Base-by-base conservation (phyloP, 1,284 basidiomycete genomes). In the Megacollybia platyphylla region DNA sequence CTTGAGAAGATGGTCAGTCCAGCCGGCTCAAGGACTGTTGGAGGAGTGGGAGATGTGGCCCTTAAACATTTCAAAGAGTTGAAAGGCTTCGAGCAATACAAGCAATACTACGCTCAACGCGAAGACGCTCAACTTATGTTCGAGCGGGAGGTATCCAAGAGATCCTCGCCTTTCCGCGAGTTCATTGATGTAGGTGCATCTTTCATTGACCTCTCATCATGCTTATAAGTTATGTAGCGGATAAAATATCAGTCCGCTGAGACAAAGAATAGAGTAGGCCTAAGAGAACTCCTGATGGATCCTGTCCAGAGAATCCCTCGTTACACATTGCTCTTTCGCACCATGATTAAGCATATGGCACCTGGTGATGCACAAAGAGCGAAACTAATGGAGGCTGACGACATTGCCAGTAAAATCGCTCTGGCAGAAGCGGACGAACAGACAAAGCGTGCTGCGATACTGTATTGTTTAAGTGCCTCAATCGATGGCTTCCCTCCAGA, bases 251-350 rank as follows among this genome's bases (percentile, higher is more conserved):
- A 87, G 48, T 79, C 80, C 2, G 73, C 81, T 9, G 91, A 91
- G 45, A 67, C 79, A 30, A 78, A 73, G 49, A 94, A 92, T 56
- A 80, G 86, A 46, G 76, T 93, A 39, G 92, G 94, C 9, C 70
- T 99, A 34, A 78, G 90, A 15, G 94, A 98, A 60, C 76, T 99
- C 35, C 70, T 99, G 35, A 97, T 97, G 79, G 96, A 98, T 56
- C 96, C 96, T n/a, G 89, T 97, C n/a, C 96, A 99, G 59, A 82
- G 96, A 24, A 90, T 98, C 49, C 93, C 96, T 1, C 73, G 94
- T 44, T 98, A 98, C 62, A 96, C 90, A 2, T 70, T 99, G 18
- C 71, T 99, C 49, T 89, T 97, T 61, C 83, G 90, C 50, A 81
- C 73, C 1, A 93, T 94, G 82, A 70, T 90, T 52, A 91, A 91